These are phyloP conservation scores for Vigna hirtella DNA, from an alignment of 306 rosid genomes.

Conservation along the genomic window DNA sequence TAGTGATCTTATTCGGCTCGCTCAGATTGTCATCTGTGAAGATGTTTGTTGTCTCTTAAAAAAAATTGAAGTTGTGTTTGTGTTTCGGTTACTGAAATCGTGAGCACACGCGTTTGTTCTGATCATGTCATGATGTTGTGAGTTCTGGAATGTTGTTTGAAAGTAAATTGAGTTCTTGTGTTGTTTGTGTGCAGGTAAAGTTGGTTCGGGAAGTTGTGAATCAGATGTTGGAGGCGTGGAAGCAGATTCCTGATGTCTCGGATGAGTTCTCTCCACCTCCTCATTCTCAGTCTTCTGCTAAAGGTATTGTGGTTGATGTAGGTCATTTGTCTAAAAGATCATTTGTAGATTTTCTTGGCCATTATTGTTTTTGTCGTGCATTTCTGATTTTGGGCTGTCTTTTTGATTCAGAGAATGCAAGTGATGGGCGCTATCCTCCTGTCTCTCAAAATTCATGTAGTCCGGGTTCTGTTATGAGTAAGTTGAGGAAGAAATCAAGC, in stretches of 20 bases:
- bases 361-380: background rate
- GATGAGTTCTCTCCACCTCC: slow-evolving; percentile 70
- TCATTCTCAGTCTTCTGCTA: slow-evolving; percentile 61
- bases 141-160: background rate
- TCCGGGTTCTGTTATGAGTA: slow-evolving; percentile 52
- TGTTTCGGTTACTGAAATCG: background rate
- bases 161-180: slow-evolving; percentile 12
- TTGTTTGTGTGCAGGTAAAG: slow-evolving; percentile 62
- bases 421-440: slow-evolving; percentile 59
- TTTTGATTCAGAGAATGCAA: slow-evolving; percentile 56
- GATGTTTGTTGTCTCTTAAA: background rate
- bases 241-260: slow-evolving; percentile 74
- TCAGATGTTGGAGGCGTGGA: slow-evolving; percentile 81
- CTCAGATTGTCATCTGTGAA: background rate
- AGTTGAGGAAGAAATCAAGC: slow-evolving; percentile 50
- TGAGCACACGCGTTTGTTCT: background rate
- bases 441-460: slow-evolving; percentile 51
- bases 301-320: slow-evolving; percentile 48
- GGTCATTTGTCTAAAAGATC: too few species aligned
- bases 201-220: slow-evolving; percentile 74
- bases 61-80: background rate
- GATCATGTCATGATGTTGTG: background rate
- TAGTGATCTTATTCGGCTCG: background rate
- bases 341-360: too few species aligned
- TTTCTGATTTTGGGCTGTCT: slow-evolving; percentile 30